phyloP scores from a whole-genome alignment of 1,139 yeast species.

The Yamadazyma blattariae region DNA sequence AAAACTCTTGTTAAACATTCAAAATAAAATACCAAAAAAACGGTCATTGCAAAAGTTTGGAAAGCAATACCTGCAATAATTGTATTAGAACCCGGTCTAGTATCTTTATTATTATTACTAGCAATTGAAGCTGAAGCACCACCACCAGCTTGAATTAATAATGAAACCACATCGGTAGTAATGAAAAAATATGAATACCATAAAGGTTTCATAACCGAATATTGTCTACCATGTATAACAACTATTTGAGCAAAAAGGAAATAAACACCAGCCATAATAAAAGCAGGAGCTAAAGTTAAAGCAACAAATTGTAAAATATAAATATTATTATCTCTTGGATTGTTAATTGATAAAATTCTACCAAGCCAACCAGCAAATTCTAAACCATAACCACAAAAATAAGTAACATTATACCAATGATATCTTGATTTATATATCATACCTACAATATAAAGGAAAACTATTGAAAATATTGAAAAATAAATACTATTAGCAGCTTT shows the following conservation, averaged over 20 bases:
- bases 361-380: conserved; percentile 69
- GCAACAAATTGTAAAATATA: conserved; percentile 67
- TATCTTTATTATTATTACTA: conserved; percentile 29
- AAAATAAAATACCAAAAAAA: conserved; percentile 58
- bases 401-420: conserved; percentile 32
- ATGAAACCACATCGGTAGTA: conserved; percentile 62
- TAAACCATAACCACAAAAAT: conserved; percentile 28
- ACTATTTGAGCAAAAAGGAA: conserved; percentile 72
- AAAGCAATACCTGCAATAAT: conserved; percentile 82
- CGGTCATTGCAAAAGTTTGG: conserved; percentile 72
- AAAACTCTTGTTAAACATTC: conserved; percentile 50
- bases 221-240: conserved; percentile 63
- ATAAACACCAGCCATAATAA: conserved; percentile 86
- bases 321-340: conserved; percentile 37
- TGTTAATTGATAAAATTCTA: conserved; percentile 45
- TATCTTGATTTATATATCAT: conserved; percentile 25
- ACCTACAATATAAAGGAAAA: conserved; percentile 19
- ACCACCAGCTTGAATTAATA: conserved; percentile 78
- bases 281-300: conserved; percentile 82
- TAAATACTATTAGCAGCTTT: conserved; percentile 32
- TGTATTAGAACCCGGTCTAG: conserved; percentile 61
- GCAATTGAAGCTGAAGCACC: conserved; percentile 68
- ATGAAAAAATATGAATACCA: conserved; percentile 71
- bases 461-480: conserved; percentile 24
- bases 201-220: conserved; percentile 68